Conservation (phyloP, 2,329 filamentous ascomycete species). For the Ophiostoma pallidulum region DNA sequence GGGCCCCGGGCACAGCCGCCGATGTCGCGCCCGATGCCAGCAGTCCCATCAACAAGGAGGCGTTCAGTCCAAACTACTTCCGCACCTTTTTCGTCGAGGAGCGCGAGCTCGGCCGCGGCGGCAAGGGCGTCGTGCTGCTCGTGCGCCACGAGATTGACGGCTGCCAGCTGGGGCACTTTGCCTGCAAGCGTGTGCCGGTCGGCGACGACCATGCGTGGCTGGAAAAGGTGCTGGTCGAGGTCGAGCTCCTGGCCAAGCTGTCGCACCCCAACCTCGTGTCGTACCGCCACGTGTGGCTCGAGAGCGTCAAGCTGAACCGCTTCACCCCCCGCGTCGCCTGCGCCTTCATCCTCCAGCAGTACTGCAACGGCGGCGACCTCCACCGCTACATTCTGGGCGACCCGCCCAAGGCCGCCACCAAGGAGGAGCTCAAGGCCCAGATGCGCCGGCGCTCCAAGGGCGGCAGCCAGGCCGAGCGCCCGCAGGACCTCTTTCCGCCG, state of each 20-base stretch:
- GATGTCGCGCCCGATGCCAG: neutral
- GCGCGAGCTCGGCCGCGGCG: conserved; percentile 73
- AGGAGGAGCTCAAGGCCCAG: conserved; percentile 81
- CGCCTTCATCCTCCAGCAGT: conserved; percentile 94
- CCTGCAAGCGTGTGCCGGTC: conserved; percentile 93
- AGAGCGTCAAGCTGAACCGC: conserved; percentile 71
- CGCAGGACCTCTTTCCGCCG: conserved; percentile 35
- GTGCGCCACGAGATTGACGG: conserved; percentile 88
- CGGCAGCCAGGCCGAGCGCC: conserved; percentile 57
- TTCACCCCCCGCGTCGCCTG: conserved; percentile 91
- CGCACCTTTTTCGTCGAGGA: conserved; percentile 88
- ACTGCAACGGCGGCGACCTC: conserved; percentile 89
- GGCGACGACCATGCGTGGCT: conserved; percentile 92
- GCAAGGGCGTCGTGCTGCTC: conserved; percentile 90
- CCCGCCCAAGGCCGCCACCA: conserved; percentile 53
- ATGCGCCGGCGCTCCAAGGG: conserved; percentile 75
- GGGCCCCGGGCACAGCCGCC: conserved; percentile 39
- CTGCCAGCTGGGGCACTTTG: conserved; percentile 80
- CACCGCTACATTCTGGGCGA: conserved; percentile 76
- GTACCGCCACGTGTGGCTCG: conserved; percentile 95
- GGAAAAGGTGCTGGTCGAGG: conserved; percentile 86
- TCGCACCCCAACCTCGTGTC: conserved; percentile 93
- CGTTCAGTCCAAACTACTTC: conserved; percentile 91
- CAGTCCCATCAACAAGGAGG: conserved; percentile 71
- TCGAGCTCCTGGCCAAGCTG: conserved; percentile 82